Base-by-base conservation (phyloP, 768 basidiomycete genomes). In the Guyanaporus albipodus region DNA sequence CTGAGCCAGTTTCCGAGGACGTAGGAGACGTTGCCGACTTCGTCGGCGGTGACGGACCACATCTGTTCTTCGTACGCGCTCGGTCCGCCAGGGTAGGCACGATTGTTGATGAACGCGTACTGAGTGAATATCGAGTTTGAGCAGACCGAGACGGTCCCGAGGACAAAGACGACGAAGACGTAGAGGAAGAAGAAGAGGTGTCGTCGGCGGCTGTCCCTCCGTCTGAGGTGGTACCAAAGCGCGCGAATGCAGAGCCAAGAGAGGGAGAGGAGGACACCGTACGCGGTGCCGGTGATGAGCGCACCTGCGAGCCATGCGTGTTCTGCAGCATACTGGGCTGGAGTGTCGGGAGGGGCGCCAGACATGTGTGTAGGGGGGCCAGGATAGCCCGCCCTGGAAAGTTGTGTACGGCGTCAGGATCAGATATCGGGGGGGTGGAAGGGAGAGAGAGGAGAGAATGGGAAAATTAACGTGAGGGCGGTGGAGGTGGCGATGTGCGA, bases 81-180 rank as follows among this genome's bases (percentile, higher is more conserved):
- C 42, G 57, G 59, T 18, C 63, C 63, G 10, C 62, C 64, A 0
- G 63, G 42, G 33, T 34, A 64, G 11, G 58, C 54, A 3, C 64
- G 57, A 28, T 66, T 10, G 7, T 64, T 53, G 33, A 64, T 58
- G 29, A 66, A 64, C 15, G 63, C 63, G 37, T 66, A 11, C 26
- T 64, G 63, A 0, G 62, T 64, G 40, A 64, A 66, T 28, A 51
- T 12, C 2, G 62, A 59, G 36, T 55, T 66, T 42, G 64, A 64
- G 21, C 34, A 53, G 6, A 66, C 26, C 21, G 54, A 57, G 21
- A 66, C 53, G 26, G 64, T 48, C 8, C 64, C 63, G 15, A 61
- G 32, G 6, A 42, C 22, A 28, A 64, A 64, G 31, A 62, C 38
- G 47, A 52, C 21, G 37, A 24, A 54, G 43, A 48, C 43, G 26